Conservation (phyloP, 345 rosid species). For the Pugionium dolabratum region DNA sequence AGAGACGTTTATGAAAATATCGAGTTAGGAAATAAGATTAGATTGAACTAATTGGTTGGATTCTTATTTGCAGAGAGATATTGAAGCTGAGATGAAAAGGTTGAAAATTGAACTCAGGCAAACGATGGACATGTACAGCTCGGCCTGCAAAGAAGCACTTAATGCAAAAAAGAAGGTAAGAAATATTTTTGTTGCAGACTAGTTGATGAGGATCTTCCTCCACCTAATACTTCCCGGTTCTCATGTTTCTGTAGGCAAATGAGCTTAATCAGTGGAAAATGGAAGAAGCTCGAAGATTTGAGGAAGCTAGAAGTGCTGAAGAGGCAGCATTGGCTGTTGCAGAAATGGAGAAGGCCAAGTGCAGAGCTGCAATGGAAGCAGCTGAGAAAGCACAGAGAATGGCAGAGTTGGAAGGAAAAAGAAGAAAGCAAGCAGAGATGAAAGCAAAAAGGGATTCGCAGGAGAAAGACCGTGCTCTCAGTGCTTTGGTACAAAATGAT, state of each 20-base stretch:
- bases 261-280: constrained; percentile 70
- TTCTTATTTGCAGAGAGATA: constrained; percentile 50
- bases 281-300: constrained; percentile 66
- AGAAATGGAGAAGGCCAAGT: constrained; percentile 84
- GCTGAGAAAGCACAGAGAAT: constrained; percentile 74
- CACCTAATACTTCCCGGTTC: constrained; percentile 14
- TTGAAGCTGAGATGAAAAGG: constrained; percentile 89
- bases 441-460: constrained; percentile 68
- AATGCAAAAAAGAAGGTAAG: constrained; percentile 68
- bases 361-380: constrained; percentile 80
- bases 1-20: neutral
- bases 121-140: constrained; percentile 88
- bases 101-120: constrained; percentile 83
- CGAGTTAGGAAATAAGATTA: neutral
- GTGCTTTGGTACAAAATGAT: constrained; percentile 62
- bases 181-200: constrained; percentile 32
- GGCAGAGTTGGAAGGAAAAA: constrained; percentile 68
- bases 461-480: constrained; percentile 73
- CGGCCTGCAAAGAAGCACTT: constrained; percentile 91
- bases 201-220: constrained; percentile 14
- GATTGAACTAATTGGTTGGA: constrained; percentile 19
- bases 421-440: constrained; percentile 66
- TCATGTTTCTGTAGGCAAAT: constrained; percentile 51
- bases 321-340: constrained; percentile 79
- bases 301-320: constrained; percentile 70